These are phyloP conservation scores for Colletotrichum phormii DNA, from an alignment of 2,329 filamentous ascomycete genomes.

Conservation along the genomic window DNA sequence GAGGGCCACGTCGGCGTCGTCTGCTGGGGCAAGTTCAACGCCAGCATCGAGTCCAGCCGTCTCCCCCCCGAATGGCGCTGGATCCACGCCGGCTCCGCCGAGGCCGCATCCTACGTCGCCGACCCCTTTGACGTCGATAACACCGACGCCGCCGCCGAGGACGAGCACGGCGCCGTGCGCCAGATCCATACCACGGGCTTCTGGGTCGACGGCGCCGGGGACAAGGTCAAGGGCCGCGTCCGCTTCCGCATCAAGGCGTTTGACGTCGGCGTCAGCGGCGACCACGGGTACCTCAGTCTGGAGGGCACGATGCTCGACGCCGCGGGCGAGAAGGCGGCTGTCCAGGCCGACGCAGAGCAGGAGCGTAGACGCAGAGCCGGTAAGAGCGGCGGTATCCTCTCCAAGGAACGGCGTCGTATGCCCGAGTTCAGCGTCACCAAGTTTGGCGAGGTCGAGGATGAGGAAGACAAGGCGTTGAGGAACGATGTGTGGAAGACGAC, in stretches of 20 bases:
- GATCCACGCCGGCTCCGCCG: constrained; percentile 67
- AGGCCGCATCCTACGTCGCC: constrained; percentile 53
- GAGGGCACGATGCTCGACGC: constrained; percentile 86
- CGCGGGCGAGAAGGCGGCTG: constrained; percentile 71
- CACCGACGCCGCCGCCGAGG: constrained; percentile 53
- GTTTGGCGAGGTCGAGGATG: constrained; percentile 59
- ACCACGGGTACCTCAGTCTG: constrained; percentile 84
- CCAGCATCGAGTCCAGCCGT: constrained; percentile 81
- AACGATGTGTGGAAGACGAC: constrained; percentile 39
- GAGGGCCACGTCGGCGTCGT: constrained; percentile 90
- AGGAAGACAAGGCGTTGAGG: constrained; percentile 49
- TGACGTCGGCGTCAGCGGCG: constrained; percentile 80
- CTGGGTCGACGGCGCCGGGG: constrained; percentile 79
- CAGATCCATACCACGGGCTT: constrained; percentile 72
- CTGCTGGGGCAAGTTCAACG: constrained; percentile 92
- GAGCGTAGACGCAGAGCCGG: constrained; percentile 47
- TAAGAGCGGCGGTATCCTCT: constrained; percentile 35
- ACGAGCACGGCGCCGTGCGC: constrained; percentile 64
- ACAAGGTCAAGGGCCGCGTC: constrained; percentile 76
- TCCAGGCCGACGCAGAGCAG: constrained; percentile 62
- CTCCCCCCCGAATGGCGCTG: constrained; percentile 86
- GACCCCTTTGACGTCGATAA: constrained; percentile 38
- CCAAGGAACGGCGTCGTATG: constrained; percentile 50
- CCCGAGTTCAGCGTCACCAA: constrained; percentile 70
- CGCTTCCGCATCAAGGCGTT: constrained; percentile 87